These are phyloP conservation scores for Macrolepiota dolichaula DNA, from an alignment of 768 basidiomycete species.

Conservation along the genomic window DNA sequence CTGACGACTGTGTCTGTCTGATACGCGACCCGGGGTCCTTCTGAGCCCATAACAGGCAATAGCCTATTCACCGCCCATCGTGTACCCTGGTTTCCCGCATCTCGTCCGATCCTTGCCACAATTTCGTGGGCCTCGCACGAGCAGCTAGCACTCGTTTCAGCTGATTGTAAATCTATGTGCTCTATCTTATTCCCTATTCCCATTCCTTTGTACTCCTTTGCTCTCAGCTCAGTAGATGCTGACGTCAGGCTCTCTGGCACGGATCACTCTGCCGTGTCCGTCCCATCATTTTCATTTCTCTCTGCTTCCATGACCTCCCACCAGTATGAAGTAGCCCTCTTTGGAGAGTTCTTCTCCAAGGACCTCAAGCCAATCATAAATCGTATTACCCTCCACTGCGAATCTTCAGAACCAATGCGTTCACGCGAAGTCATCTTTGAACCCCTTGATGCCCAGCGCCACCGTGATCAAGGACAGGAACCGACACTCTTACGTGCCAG, in stretches of 20 bases:
- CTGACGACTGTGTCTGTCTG: not conserved
- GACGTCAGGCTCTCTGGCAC: not conserved
- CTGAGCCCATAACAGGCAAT: not conserved
- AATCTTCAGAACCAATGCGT: slow-evolving; percentile 72
- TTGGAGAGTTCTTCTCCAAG: slow-evolving; percentile 75
- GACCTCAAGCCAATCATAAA: slow-evolving; percentile 78
- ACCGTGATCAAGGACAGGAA: slow-evolving; percentile 59
- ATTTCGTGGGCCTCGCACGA: not conserved
- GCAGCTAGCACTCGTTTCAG: not conserved
- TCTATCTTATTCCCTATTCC: not conserved
- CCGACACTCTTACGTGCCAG: slow-evolving; percentile 69
- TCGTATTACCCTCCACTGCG: slow-evolving; percentile 77
- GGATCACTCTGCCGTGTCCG: not conserved
- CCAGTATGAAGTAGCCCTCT: slow-evolving; percentile 78
- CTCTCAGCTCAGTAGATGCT: not conserved
- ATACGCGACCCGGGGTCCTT: not conserved
- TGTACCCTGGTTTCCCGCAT: slow-evolving; percentile 1
- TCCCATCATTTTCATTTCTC: not conserved
- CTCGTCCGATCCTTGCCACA: not conserved
- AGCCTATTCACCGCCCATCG: not conserved
- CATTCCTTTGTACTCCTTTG: not conserved
- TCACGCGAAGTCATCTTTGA: slow-evolving; percentile 80
- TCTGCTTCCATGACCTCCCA: slow-evolving; percentile 45
- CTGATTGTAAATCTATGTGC: not conserved
- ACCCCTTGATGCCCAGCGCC: slow-evolving; percentile 63